Evolutionary conservation across 768 basidiomycete species (phyloP).

Genomic region (Neoboletus brunneissimus): DNA sequence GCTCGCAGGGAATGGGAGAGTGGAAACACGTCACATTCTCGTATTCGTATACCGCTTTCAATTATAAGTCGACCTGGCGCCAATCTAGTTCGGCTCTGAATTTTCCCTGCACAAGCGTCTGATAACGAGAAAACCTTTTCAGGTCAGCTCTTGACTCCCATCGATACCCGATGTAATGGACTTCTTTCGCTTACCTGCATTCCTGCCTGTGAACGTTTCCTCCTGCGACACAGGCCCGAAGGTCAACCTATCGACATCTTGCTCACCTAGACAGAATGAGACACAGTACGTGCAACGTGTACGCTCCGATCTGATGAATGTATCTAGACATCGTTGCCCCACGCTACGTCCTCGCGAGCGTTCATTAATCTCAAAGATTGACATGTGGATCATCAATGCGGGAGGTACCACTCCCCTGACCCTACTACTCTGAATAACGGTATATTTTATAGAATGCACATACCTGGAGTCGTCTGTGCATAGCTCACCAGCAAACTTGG

Average conservation of each 20-base stretch:
- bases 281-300: not conserved
- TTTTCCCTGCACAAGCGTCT: not conserved
- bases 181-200: constrained; percentile 9
- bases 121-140: not conserved
- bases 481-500: not conserved
- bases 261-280: not conserved
- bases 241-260: not conserved
- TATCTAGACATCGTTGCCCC: not conserved
- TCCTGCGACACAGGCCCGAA: not conserved
- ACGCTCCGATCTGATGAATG: not conserved
- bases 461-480: not conserved
- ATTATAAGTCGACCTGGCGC: not conserved
- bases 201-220: not conserved
- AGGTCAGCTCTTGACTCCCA: not conserved
- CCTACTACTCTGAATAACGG: not conserved
- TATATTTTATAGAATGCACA: not conserved
- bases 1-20: too few relatives aligned
- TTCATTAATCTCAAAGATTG: not conserved
- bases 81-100: not conserved
- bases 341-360: not conserved
- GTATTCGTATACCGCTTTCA: too few relatives aligned
- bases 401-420: not conserved
- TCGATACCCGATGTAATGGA: not conserved
- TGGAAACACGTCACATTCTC: not conserved
- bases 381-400: not conserved